Conservation (phyloP, 106 monocot genomes). For the Acanthochlamys bracteata region DNA sequence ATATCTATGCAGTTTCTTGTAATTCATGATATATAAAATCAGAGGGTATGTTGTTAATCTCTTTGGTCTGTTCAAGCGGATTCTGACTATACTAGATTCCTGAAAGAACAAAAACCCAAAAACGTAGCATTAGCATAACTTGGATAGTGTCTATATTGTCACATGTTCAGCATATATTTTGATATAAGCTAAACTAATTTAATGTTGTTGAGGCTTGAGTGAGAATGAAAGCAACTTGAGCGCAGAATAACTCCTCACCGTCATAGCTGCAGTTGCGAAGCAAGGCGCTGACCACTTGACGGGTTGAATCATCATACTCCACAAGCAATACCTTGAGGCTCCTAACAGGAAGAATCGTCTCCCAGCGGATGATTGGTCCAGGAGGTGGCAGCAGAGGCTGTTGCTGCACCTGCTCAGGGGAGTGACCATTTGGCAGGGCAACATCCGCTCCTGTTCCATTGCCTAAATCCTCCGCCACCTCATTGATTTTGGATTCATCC, state of each 20-base stretch:
- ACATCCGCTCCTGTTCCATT: slow-evolving; percentile 6
- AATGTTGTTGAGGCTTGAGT: too few species aligned
- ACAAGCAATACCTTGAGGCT: slow-evolving; percentile 79
- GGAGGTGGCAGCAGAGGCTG: slow-evolving; percentile 23
- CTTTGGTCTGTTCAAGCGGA: too few species aligned
- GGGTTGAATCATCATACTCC: slow-evolving; percentile 92
- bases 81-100: too few species aligned
- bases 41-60: too few species aligned
- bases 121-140: too few species aligned
- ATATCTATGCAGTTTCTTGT: too few species aligned
- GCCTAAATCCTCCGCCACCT: slow-evolving; percentile 8
- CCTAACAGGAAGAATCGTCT: slow-evolving; percentile 80
- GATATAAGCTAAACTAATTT: too few species aligned
- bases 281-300: slow-evolving; percentile 82
- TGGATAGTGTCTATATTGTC: too few species aligned
- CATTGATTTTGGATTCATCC: slow-evolving; percentile 39
- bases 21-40: too few species aligned
- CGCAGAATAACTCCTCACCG: slow-evolving; percentile 32
- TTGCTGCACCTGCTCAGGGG: slow-evolving; percentile 19
- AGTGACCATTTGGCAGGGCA: background rate
- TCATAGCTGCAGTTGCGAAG: slow-evolving; percentile 94
- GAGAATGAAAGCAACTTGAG: background rate
- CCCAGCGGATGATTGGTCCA: slow-evolving; percentile 52
- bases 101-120: too few species aligned
- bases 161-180: too few species aligned